Percentiles rank a stretch among this genome's conserved stretches.
Conservation (phyloP, 148 eudicot species). For the Agrostemma githago region DNA sequence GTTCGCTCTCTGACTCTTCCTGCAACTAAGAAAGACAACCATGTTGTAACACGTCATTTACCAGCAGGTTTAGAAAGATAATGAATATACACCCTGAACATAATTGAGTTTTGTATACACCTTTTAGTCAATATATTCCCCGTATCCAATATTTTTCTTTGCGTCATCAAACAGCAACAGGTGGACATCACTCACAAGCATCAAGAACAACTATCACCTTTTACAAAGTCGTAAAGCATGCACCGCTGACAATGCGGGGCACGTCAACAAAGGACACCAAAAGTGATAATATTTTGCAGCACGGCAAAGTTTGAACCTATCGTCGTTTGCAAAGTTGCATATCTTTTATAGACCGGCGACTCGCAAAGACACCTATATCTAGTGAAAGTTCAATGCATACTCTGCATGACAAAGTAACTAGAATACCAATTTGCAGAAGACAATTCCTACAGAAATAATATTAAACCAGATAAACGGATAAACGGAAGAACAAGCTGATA, state of each 20-base stretch:
- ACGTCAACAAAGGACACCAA: neutral
- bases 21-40: neutral
- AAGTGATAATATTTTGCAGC: neutral
- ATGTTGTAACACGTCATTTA: neutral
- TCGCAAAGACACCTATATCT: neutral
- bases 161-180: neutral
- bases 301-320: neutral
- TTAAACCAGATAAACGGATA: no score
- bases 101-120: neutral
- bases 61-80: neutral
- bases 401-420: neutral
- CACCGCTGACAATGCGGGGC: neutral
- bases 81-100: neutral
- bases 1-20: neutral
- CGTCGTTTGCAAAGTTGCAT: slow-evolving; percentile 3
- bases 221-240: neutral
- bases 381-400: neutral
- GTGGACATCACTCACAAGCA: no score
- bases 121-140: neutral
- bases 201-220: neutral
- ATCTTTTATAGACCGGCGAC: neutral
- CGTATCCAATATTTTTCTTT: neutral
- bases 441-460: neutral
- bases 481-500: neutral
- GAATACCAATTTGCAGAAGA: neutral